Evolutionary conservation across 345 rosid genomes (phyloP).

Genomic region (Populus deltoides): DNA sequence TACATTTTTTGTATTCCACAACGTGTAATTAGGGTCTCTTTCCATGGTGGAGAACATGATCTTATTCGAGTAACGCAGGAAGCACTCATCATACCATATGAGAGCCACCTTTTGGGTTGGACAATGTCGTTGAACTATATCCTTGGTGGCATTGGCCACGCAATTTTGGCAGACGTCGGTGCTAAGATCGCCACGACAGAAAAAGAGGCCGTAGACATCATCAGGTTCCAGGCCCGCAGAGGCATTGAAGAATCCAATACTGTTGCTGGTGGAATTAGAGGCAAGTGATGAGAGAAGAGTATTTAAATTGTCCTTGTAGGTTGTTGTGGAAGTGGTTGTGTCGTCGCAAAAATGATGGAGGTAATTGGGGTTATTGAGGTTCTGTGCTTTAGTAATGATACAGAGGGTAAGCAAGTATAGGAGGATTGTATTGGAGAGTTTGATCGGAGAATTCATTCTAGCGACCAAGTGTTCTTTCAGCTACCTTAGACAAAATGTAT

Average conservation of each 20-base stretch:
- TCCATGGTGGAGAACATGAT: conserved; percentile 11
- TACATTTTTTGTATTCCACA: background rate
- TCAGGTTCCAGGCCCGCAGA: conserved; percentile 3
- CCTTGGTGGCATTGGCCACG: background rate
- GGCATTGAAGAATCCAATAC: conserved; percentile 12
- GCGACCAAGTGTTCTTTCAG: too few relatives aligned
- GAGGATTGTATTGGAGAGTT: background rate
- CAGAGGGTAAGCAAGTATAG: background rate
- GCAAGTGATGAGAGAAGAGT: conserved; percentile 9
- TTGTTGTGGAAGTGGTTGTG: conserved; percentile 11
- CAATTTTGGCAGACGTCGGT: conserved; percentile 15
- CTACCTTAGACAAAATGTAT: too few relatives aligned
- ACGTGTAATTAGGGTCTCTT: rapidly evolving
- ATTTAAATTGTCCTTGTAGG: conserved; percentile 14
- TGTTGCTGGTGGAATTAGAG: background rate
- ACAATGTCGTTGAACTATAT: conserved; percentile 13
- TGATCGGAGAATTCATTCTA: too few relatives aligned
- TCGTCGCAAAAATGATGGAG: background rate
- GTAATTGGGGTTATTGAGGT: background rate
- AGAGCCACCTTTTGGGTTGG: conserved; percentile 23
- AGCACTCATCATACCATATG: conserved; percentile 38
- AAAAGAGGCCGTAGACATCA: conserved; percentile 21
- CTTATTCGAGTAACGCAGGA: conserved; percentile 28
- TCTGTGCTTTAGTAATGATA: background rate
- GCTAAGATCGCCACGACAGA: conserved; percentile 1